Evolutionary conservation across 2,329 filamentous ascomycete species (phyloP), one percentile per base, ranked within the genome.

Genomic region (Fusarium graminum): DNA sequence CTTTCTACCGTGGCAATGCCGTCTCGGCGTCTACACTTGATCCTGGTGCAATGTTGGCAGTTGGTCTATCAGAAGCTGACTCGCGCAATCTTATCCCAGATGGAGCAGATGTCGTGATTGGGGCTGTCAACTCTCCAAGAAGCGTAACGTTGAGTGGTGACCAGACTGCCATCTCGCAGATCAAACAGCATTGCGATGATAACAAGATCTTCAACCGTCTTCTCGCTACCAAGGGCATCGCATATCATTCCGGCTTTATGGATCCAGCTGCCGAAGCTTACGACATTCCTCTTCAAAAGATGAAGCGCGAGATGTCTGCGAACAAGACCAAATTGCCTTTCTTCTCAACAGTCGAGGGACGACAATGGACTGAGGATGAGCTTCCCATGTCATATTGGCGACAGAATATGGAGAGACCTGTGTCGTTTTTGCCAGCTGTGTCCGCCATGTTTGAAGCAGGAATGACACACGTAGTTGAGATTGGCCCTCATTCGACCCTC

Each of bases 61-160:
- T 38, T 38, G 34, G 34, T 11, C 16, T 38, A n/a, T 38, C 34
- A n/a, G 34, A 38, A 16, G 34, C 16, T 38, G 34, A 38, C 14
- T 38, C 34, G 1, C 34, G 16, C 7, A 38, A 38, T 11, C 34
- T 38, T 38, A 16, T 38, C n/a, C 34, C 34, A 38, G 34, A 38
- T 14, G 34, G 34, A 9, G 34, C 16, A 9, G n/a, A 38, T 38
- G 34, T 38, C 34, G 34, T 38, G 34, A 16, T 38, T 14, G 34
- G 34, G 10, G 34, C 34, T 10, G 34, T 62, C 52, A 79, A 75
- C 62, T 75, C 67, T 6, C 70, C 73, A 6, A 29, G 54, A 3
- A 67, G 74, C 39, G 71, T 76, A 19, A 78, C 75, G 2, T 54
- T 76, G 7, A 76, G 74, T 2, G 75, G 75, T 13, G 74, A 76